Evolutionary conservation across 1,139 yeast genomes (phyloP).

Genomic region (Geotrichum bryndzae): DNA sequence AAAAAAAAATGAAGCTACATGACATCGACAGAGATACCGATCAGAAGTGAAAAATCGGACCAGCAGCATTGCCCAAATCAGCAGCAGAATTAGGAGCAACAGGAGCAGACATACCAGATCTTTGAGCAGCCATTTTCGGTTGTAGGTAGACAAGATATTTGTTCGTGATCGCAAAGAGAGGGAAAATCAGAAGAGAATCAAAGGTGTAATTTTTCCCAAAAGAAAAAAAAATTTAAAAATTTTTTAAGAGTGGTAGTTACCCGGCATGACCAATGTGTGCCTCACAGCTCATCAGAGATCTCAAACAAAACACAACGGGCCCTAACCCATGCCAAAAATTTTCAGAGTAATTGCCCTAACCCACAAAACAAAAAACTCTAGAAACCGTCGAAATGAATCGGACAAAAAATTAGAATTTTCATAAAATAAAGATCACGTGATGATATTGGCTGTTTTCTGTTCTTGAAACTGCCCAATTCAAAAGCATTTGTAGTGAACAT

Average conservation of each 20-base stretch:
- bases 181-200: neutral
- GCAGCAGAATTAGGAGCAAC: too few relatives aligned
- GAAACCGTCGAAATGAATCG: neutral
- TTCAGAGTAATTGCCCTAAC: neutral
- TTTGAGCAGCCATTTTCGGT: conserved; percentile 39
- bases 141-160: neutral
- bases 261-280: neutral
- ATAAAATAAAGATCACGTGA: too few relatives aligned
- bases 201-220: neutral
- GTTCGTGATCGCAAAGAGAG: neutral
- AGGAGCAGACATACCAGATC: conserved; percentile 37
- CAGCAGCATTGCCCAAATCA: too few relatives aligned
- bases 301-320: too few relatives aligned
- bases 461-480: neutral
- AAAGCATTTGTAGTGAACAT: neutral
- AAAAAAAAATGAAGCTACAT: neutral
- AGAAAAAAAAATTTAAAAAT: neutral
- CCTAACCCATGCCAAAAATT: neutral
- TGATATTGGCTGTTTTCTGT: neutral
- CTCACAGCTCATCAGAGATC: too few relatives aligned
- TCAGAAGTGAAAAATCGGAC: too few relatives aligned
- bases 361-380: neutral
- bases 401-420: neutral
- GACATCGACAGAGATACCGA: too few relatives aligned
- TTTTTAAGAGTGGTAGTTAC: neutral